These are phyloP conservation scores for Candida michaelii DNA, from an alignment of 805 yeast species.

Conservation along the genomic window DNA sequence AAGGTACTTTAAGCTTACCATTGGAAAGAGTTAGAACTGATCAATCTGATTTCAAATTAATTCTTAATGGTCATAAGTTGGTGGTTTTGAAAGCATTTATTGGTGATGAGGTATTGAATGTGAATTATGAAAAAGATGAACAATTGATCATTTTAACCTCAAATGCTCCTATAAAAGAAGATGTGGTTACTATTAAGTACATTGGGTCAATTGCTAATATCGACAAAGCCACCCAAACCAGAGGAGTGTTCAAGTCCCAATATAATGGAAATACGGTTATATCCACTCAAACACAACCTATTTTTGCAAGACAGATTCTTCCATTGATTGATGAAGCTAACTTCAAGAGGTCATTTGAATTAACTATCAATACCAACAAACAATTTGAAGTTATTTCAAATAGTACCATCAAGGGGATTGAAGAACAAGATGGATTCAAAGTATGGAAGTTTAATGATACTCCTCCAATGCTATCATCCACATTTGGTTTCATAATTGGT, in stretches of 20 bases:
- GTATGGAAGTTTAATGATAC: slow-evolving; percentile 44
- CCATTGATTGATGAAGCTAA: slow-evolving; percentile 70
- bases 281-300: slow-evolving; percentile 75
- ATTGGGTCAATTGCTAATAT: slow-evolving; percentile 9
- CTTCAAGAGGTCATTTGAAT: slow-evolving; percentile 50
- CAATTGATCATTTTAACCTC: slow-evolving; percentile 9
- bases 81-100: slow-evolving; percentile 12
- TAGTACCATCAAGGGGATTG: slow-evolving; percentile 20
- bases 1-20: slow-evolving; percentile 6
- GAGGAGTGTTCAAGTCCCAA: slow-evolving; percentile 13
- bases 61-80: slow-evolving; percentile 11
- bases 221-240: slow-evolving; percentile 14
- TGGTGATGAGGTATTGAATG: slow-evolving; percentile 7
- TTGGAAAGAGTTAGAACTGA: slow-evolving; percentile 6
- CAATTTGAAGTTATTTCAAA: slow-evolving; percentile 55
- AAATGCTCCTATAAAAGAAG: slow-evolving; percentile 33
- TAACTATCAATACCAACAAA: slow-evolving; percentile 47
- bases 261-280: slow-evolving; percentile 20
- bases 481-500: slow-evolving; percentile 69
- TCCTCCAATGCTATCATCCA: slow-evolving; percentile 60
- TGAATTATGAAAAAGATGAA: slow-evolving; percentile 1
- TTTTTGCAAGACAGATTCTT: slow-evolving; percentile 58
- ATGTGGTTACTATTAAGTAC: slow-evolving; percentile 10
- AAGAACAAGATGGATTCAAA: slow-evolving; percentile 15
- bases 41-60: slow-evolving; percentile 4